Evolutionary conservation across 139 green algal genomes (phyloP).

Genomic region (Picochlorum sp.): DNA sequence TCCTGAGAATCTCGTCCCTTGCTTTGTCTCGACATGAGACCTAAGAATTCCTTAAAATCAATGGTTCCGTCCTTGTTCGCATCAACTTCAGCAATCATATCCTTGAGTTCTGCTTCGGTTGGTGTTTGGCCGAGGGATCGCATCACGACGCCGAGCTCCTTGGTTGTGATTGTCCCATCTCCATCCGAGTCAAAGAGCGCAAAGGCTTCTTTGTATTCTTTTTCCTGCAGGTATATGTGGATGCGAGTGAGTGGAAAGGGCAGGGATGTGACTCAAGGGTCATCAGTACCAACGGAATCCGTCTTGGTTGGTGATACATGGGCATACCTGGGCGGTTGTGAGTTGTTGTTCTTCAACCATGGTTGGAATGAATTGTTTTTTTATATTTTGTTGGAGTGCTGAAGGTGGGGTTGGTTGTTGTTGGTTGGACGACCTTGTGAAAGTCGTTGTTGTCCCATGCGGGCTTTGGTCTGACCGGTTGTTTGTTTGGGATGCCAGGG

Average conservation of each 20-base stretch:
- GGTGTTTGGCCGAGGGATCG: slow-evolving; percentile 97
- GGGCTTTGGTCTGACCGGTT: too few relatives aligned
- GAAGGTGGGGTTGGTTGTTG: background rate
- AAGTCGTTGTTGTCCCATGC: too few relatives aligned
- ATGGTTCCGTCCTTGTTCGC: slow-evolving; percentile 98
- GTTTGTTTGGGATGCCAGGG: too few relatives aligned
- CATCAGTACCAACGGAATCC: background rate
- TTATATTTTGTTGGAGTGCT: too few relatives aligned
- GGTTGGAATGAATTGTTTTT: background rate
- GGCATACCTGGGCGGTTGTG: background rate
- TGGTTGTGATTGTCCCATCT: slow-evolving; percentile 86
- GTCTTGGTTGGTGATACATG: background rate
- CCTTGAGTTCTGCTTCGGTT: slow-evolving; percentile 97
- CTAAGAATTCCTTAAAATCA: slow-evolving; percentile 98
- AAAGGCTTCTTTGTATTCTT: slow-evolving; percentile 76
- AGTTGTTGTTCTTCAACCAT: background rate
- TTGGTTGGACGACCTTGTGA: too few relatives aligned
- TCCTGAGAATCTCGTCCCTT: slow-evolving; percentile 96
- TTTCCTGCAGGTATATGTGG: slow-evolving; percentile 47
- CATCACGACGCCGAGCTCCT: slow-evolving; percentile 99
- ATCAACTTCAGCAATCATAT: slow-evolving; percentile 99
- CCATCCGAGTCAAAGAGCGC: slow-evolving; percentile 69
- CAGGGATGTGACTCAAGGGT: background rate
- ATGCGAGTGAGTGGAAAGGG: background rate
- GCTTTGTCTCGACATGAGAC: slow-evolving; percentile 98